Evolutionary conservation across 768 basidiomycete genomes (phyloP), one percentile per base, ranked within the genome.

Genomic region (Auriscalpium vulgare): DNA sequence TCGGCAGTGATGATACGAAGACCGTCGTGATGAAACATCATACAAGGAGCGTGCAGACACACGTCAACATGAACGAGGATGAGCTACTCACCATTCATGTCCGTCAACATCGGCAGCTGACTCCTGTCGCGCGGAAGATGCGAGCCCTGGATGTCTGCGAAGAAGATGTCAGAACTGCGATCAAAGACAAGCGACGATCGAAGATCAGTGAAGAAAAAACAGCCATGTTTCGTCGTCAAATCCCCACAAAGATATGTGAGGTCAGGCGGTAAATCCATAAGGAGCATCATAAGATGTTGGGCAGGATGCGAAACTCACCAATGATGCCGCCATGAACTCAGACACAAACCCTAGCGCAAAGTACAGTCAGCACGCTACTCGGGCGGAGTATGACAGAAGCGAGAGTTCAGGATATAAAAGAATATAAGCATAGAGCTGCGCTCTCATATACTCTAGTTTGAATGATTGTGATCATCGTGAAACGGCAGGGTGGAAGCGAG

Each of bases 401-500:
- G 40, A 49, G 21, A 10, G 50, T 54, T 62, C 61, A 62, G 61
- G 36, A 5, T 1, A 21, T 36, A 17, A 76, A 74, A 23, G 78
- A 64, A 69, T 58, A 77, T 58, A 85, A 83, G 79, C 88, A 89
- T 84, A 64, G 85, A 73, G 80, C 79, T 40, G 6, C 71, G 76
- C 83, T 71, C 88, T 91, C 88, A 90, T 78, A 89, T 84, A 91
- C 87, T 90, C 87, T 91, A 91, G 88, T 91, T 91, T 91, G 87
- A 87, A 82, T 78, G 71, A 65, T 74, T 72, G 75, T 67, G 71
- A 74, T 88, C 85, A 85, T 87, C 84, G 52, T 62, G 54, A 50
- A 50, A 55, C 49, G 10, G 47, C 11, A 63, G 65, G 57, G 47
- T 59, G 47, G 51, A 38, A 47, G 29, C 50, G 45, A 19, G 43